phyloP scores from a whole-genome alignment of 2,329 filamentous ascomycete species.

The Beauveria asiatica region DNA sequence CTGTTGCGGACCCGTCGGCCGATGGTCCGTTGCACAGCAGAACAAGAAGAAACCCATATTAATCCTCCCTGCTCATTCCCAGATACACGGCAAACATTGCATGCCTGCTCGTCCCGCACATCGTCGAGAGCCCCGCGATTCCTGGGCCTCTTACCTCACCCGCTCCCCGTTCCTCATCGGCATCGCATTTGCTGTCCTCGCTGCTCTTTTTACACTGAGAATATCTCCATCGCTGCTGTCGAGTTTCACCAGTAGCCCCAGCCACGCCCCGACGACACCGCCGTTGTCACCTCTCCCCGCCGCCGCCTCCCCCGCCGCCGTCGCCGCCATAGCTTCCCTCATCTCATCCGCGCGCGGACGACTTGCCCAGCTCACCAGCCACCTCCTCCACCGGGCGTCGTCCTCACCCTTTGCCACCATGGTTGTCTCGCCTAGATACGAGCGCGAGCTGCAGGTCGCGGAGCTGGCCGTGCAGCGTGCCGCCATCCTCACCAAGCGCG shows the following conservation, averaged over 20 bases:
- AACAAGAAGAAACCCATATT: background rate
- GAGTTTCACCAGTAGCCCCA: background rate
- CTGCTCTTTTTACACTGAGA: background rate
- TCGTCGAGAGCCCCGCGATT: conserved; percentile 1
- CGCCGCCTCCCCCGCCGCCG: background rate
- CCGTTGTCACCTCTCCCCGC: background rate
- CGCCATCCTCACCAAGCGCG: conserved; percentile 42
- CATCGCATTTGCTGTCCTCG: background rate
- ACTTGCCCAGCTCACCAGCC: conserved; percentile 14
- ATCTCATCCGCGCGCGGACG: conserved; percentile 13
- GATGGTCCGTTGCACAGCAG: conserved; percentile 1
- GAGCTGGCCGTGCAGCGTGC: conserved; percentile 83
- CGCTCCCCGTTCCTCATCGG: background rate
- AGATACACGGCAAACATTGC: background rate
- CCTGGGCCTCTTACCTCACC: background rate
- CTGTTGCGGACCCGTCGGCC: background rate
- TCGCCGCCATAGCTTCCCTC: conserved; percentile 5
- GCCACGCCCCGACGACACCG: background rate
- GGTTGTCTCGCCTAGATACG: conserved; percentile 43
- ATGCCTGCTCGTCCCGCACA: background rate
- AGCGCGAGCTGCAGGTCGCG: conserved; percentile 71
- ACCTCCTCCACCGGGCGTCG: conserved; percentile 8
- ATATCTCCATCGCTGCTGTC: background rate
- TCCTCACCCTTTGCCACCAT: conserved; percentile 23
- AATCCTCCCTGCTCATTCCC: background rate